phyloP scores from a whole-genome alignment of 257 asterid genomes.

The Cordia subcordata region DNA sequence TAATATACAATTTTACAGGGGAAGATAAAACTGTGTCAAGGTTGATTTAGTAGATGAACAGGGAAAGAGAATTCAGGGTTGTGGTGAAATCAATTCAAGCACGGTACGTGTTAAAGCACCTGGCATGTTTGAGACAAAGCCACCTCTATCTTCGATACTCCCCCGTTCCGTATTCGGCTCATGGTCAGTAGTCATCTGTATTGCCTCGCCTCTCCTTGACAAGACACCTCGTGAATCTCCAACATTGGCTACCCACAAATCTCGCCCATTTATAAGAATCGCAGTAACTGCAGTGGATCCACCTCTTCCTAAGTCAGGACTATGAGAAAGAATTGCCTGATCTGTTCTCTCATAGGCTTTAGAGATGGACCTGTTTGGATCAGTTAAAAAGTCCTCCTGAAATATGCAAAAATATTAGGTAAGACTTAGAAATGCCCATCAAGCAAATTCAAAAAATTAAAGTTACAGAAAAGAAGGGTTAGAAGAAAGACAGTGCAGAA shows the following conservation, averaged over 20 bases:
- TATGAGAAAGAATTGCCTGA: conserved; percentile 76
- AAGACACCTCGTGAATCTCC: conserved; percentile 94
- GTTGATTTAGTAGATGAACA: no score
- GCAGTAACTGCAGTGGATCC: conserved; percentile 98
- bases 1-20: no score
- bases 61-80: no score
- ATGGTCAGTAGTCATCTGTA: conserved; percentile 77
- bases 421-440: background rate
- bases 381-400: conserved; percentile 75
- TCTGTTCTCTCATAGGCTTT: conserved; percentile 87
- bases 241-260: conserved; percentile 85
- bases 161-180: conserved; percentile 86
- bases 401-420: conserved; percentile 13
- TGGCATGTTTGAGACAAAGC: conserved; percentile 96
- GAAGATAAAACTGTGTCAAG: no score
- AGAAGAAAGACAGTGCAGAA: background rate
- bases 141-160: conserved; percentile 78
- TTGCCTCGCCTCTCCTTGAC: conserved; percentile 75
- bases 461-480: no score
- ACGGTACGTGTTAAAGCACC: conserved; percentile 35
- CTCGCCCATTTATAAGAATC: conserved; percentile 50
- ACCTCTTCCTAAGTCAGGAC: conserved; percentile 83
- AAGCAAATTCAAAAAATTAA: no score
- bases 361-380: conserved; percentile 54
- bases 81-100: background rate